Base-by-base conservation (phyloP, 2,329 filamentous ascomycete species). In the Penicillium sp. region DNA sequence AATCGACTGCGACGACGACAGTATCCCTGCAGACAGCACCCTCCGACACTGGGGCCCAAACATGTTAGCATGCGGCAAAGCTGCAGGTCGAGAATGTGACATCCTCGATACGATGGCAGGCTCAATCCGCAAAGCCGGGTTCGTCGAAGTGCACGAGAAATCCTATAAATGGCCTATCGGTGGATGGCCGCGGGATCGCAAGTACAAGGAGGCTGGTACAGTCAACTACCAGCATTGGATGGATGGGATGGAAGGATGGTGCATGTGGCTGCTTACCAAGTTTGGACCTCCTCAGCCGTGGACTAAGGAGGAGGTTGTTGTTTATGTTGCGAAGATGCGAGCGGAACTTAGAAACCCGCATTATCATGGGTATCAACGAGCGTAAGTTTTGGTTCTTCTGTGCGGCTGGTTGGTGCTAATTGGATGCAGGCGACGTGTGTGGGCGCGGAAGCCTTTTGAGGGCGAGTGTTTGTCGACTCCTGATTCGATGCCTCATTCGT, bases 191-290 rank as follows among this genome's bases (percentile, higher is more conserved):
- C 67, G 62, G 43, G 67, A 74, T 50, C 57, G 58, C 13, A 59
- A 55, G 14, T 63, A 68, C 47, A 71, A 72, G 37, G 63, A 71
- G 52, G 66, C 85, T 1, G 83, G 82, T 3, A 53, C 59, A 4
- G 77, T 64, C 43, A 63, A 65, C 31, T 54, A 54, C 33, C 61
- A 64, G 27, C 67, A 70, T 21, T 70, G 68, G 68, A 60, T 64
- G 39, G 57, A 62, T 37, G 68, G 68, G 4, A 61, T 71, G 52
- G 68, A 71, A 47, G 68, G 68, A 4, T 70, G 64, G 61, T 65
- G 64, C 8, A 68, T 71, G 67, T 70, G 63, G 58, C 55, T 71
- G n/a, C 57, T 71, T 26, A 70, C 65, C 8, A 69, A 63, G 11
- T 63, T 52, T 16, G 58, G 60, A 24, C 24, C 39, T 14, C 60